Conservation (phyloP, 129 eudicot genomes). For the Flaveria ramosissima region DNA sequence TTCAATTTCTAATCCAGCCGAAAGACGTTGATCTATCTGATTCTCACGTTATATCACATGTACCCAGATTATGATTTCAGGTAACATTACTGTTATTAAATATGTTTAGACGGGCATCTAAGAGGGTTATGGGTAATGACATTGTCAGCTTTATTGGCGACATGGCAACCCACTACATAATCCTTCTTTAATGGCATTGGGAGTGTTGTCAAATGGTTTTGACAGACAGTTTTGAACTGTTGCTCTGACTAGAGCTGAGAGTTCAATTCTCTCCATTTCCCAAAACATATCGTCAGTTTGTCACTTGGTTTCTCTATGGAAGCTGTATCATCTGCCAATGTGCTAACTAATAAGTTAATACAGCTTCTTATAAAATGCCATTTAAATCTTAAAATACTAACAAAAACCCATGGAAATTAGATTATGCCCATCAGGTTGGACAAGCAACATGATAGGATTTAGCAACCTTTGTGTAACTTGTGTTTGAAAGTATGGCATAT, state of each 20-base stretch:
- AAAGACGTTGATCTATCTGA: constrained; percentile 82
- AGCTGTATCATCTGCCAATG: neutral
- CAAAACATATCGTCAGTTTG: constrained; percentile 30
- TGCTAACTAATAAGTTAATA: constrained; percentile 10
- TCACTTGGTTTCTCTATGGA: constrained; percentile 26
- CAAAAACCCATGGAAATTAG: neutral
- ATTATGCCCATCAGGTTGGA: neutral
- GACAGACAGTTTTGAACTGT: constrained; percentile 98
- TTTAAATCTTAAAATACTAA: neutral
- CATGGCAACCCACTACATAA: constrained; percentile 92
- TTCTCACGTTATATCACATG: constrained; percentile 85
- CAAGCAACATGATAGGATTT: neutral
- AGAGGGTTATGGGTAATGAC: constrained; percentile 98
- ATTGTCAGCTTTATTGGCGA: constrained; percentile 90
- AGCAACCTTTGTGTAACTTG: neutral
- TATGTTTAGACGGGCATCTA: constrained; percentile 4
- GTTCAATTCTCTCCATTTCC: constrained; percentile 99
- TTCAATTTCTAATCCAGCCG: constrained; percentile 61
- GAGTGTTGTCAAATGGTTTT: constrained; percentile 99
- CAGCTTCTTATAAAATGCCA: constrained; percentile 14
- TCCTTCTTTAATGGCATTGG: constrained; percentile 59
- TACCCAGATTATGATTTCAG: constrained; percentile 98
- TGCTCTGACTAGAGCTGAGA: constrained; percentile 96
- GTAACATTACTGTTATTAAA: constrained; percentile 43
- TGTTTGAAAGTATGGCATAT: neutral